These are phyloP conservation scores for Senna siamea DNA, from an alignment of 306 rosid genomes.

Conservation along the genomic window DNA sequence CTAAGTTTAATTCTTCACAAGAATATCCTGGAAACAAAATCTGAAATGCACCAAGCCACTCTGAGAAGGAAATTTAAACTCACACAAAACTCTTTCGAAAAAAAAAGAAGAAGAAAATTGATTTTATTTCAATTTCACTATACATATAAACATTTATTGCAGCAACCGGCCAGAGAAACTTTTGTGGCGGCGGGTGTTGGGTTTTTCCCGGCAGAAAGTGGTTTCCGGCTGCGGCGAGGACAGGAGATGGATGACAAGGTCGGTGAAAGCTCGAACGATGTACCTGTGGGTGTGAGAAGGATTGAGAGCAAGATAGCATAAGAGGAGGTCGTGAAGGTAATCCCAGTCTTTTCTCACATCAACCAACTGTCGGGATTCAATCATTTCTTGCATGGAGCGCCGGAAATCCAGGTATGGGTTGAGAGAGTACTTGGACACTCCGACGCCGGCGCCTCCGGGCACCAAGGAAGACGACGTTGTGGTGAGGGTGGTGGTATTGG, in stretches of 20 bases:
- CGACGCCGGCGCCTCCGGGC: slow-evolving; percentile 46
- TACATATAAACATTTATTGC: neutral
- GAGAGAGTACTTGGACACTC: slow-evolving; percentile 65
- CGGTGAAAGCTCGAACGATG: slow-evolving; percentile 83
- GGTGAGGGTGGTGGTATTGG: neutral
- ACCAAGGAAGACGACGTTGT: neutral
- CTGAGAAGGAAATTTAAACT: too few species aligned
- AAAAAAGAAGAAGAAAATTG: too few species aligned
- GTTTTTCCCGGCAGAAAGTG: slow-evolving; percentile 26
- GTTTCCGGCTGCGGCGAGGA: slow-evolving; percentile 30
- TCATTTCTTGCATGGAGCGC: slow-evolving; percentile 86
- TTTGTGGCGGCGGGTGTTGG: slow-evolving; percentile 22
- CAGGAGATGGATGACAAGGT: slow-evolving; percentile 56
- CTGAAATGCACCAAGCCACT: too few species aligned
- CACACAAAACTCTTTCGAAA: too few species aligned
- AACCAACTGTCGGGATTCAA: slow-evolving; percentile 52
- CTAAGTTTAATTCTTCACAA: too few species aligned
- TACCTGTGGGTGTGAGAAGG: slow-evolving; percentile 71
- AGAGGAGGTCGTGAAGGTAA: slow-evolving; percentile 77
- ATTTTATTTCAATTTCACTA: too few species aligned
- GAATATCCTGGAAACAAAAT: too few species aligned
- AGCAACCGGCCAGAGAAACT: slow-evolving; percentile 37
- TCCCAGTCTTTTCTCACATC: slow-evolving; percentile 61
- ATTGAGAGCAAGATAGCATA: slow-evolving; percentile 79
- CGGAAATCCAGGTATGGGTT: slow-evolving; percentile 79